A percentile compares a stretch with the other conserved stretches of the same genome.
phyloP scores from a whole-genome alignment of 2,329 filamentous ascomycete species.

The Paramyrothecium sp. region DNA sequence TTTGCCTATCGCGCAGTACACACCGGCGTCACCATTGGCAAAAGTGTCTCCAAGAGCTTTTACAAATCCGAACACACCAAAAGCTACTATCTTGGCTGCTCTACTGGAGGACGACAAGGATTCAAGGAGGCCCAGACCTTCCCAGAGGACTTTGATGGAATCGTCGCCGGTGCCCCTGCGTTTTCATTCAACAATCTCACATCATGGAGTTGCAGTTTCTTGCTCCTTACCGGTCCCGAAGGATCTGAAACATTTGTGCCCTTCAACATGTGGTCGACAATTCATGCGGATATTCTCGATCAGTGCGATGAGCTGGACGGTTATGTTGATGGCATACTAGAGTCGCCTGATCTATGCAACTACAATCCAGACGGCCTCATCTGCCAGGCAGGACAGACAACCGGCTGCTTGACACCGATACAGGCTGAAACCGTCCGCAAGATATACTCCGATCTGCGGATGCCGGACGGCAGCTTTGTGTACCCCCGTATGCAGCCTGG shows the following conservation, averaged over 20 bases:
- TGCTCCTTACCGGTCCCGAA: background rate
- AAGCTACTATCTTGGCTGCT: conserved; percentile 6
- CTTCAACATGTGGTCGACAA: no score
- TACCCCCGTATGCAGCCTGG: background rate
- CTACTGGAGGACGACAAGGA: conserved; percentile 6
- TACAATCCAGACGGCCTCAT: no score
- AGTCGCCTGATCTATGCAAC: no score
- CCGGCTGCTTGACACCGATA: no score
- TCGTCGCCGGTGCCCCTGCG: background rate
- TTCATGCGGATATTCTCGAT: background rate
- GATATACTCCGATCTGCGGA: no score
- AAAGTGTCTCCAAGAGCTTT: conserved; percentile 1
- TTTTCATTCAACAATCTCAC: background rate
- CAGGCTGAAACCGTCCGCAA: no score
- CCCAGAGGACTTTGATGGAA: conserved; percentile 7
- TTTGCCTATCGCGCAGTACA: conserved; percentile 27
- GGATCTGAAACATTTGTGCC: background rate
- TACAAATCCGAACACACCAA: background rate
- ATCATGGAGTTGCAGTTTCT: background rate
- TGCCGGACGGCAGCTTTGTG: background rate
- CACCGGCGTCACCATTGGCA: conserved; percentile 10
- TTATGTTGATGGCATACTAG: no score
- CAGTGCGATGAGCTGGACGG: background rate
- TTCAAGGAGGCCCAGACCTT: conserved; percentile 4
- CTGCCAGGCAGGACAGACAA: no score